A percentile compares a stretch with the other conserved stretches of the same genome.
Conservation (phyloP, 495 filamentous ascomycete genomes). For the Penicillium diatomitis region DNA sequence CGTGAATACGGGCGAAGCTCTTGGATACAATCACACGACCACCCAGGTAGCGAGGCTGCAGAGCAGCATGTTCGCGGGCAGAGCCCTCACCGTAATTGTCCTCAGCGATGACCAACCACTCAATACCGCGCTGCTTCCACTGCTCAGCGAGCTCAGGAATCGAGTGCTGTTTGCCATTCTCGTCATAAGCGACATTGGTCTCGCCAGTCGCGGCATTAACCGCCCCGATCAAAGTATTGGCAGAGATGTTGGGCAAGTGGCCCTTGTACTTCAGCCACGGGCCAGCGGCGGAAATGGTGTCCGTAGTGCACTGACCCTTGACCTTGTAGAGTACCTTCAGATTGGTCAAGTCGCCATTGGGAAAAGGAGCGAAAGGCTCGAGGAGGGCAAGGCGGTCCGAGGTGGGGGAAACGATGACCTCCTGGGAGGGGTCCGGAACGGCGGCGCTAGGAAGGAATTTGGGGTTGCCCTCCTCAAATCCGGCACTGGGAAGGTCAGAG, state of each 20-base stretch:
- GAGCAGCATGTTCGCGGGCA: slow-evolving; percentile 90
- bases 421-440: slow-evolving; percentile 45
- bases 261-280: slow-evolving; percentile 99
- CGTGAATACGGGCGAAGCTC: slow-evolving; percentile 92
- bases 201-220: slow-evolving; percentile 86
- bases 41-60: slow-evolving; percentile 90
- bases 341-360: slow-evolving; percentile 57
- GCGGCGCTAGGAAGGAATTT: slow-evolving; percentile 64
- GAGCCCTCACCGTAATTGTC: slow-evolving; percentile 97
- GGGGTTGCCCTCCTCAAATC: slow-evolving; percentile 74
- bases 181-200: slow-evolving; percentile 82
- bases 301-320: slow-evolving; percentile 94
- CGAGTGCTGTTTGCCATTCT: slow-evolving; percentile 49
- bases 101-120: slow-evolving; percentile 93
- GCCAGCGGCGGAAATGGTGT: slow-evolving; percentile 94
- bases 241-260: slow-evolving; percentile 92
- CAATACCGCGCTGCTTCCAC: slow-evolving; percentile 60
- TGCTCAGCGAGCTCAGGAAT: slow-evolving; percentile 80
- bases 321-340: slow-evolving; percentile 80
- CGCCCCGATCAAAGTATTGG: slow-evolving; percentile 92
- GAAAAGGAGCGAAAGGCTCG: slow-evolving; percentile 86
- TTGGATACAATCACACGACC: slow-evolving; percentile 82
- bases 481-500: slow-evolving; percentile 61
- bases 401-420: slow-evolving; percentile 69
- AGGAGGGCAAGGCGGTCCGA: slow-evolving; percentile 84